phyloP scores from a whole-genome alignment of 441 rosid genomes.

The Melastoma candidum region DNA sequence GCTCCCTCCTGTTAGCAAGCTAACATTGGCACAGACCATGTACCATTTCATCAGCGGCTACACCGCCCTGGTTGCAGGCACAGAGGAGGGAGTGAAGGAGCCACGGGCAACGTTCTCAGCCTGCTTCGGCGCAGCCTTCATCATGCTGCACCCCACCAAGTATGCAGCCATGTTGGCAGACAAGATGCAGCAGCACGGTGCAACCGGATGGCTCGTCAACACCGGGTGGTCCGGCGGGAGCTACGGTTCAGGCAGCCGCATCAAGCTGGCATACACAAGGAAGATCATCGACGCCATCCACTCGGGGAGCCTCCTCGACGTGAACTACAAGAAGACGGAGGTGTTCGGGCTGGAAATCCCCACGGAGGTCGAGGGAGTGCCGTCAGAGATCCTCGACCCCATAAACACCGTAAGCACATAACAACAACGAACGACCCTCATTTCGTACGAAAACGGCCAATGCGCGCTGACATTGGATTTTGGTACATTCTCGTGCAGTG shows the following conservation, averaged over 20 bases:
- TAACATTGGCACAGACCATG: constrained; percentile 83
- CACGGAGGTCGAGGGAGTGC: constrained; percentile 61
- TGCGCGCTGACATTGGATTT: too few species aligned
- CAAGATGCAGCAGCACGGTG: constrained; percentile 89
- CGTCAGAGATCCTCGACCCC: constrained; percentile 77
- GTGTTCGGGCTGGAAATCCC: constrained; percentile 88
- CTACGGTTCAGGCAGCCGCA: constrained; percentile 78
- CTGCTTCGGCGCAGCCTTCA: constrained; percentile 95
- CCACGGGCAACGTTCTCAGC: constrained; percentile 92
- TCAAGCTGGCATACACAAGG: constrained; percentile 71
- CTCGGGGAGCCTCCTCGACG: constrained; percentile 64
- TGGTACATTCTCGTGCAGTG: constrained; percentile 29
- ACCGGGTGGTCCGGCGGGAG: constrained; percentile 99
- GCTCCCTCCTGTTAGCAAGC: constrained; percentile 96
- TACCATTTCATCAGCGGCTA: constrained; percentile 96
- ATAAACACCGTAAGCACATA: constrained; percentile 49
- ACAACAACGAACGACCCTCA: too few species aligned
- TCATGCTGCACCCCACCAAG: constrained; percentile 94
- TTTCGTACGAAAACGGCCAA: too few species aligned
- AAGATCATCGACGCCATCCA: constrained; percentile 85
- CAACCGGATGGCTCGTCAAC: constrained; percentile 94
- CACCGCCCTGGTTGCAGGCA: constrained; percentile 90
- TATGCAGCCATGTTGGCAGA: constrained; percentile 95
- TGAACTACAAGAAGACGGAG: constrained; percentile 56
- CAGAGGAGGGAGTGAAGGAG: constrained; percentile 94